Conservation (phyloP, 306 rosid genomes). For the Trifolium repens region DNA sequence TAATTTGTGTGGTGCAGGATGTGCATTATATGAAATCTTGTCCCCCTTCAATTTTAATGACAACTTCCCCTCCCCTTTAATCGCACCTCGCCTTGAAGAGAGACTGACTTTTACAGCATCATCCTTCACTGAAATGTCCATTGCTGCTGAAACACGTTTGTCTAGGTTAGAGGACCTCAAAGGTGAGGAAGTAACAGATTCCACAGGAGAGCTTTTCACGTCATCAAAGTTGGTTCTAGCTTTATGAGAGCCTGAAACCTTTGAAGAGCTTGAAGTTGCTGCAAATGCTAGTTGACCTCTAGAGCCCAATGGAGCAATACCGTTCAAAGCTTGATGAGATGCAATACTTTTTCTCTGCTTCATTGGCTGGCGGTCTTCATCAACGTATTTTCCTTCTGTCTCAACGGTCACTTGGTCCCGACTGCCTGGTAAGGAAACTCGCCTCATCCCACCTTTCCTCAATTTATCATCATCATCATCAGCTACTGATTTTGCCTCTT, state of each 20-base stretch:
- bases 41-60: conserved; percentile 46
- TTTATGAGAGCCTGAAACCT: conserved; percentile 64
- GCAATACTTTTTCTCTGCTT: conserved; percentile 47
- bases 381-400: conserved; percentile 44
- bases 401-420: conserved; percentile 40
- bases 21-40: conserved; percentile 30
- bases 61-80: conserved; percentile 43
- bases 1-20: conserved; percentile 47
- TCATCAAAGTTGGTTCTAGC: conserved; percentile 57
- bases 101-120: conserved; percentile 43
- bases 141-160: conserved; percentile 42
- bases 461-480: conserved; percentile 52
- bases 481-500: conserved; percentile 37
- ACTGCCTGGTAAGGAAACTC: conserved; percentile 42
- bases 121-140: conserved; percentile 49
- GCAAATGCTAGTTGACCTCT: conserved; percentile 54
- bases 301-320: conserved; percentile 50
- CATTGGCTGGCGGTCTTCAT: conserved; percentile 43
- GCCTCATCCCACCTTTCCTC: conserved; percentile 48
- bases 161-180: conserved; percentile 53
- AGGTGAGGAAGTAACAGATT: conserved; percentile 84
- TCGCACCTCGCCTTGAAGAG: conserved; percentile 40
- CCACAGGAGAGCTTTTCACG: conserved; percentile 69
- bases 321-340: conserved; percentile 47
- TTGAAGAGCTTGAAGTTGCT: conserved; percentile 81